Percentiles rank a stretch among this genome's conserved stretches.
Evolutionary conservation across 2,329 filamentous ascomycete genomes (phyloP).

Genomic region (Cercospora brassicicola): DNA sequence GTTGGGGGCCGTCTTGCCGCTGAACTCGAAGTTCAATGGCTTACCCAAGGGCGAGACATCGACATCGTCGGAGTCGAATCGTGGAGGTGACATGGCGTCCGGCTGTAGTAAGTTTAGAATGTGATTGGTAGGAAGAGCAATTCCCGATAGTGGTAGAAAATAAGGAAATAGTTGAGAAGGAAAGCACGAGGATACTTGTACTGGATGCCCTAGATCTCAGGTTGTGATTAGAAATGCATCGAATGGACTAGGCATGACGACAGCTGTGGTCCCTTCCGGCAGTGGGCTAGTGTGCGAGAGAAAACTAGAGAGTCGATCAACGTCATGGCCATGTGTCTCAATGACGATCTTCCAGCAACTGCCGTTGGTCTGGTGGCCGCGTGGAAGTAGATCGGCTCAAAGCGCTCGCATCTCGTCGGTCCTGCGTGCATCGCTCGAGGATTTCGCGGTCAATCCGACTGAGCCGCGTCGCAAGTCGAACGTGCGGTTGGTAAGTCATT

Average conservation of each 20-base stretch:
- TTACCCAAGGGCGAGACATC: conserved; percentile 45
- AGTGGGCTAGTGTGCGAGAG: neutral
- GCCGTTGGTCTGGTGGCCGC: neutral
- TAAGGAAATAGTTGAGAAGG: neutral
- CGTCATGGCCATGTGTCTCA: neutral
- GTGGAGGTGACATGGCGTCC: conserved; percentile 25
- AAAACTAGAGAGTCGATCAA: neutral
- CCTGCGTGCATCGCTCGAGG: neutral
- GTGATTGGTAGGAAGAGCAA: neutral
- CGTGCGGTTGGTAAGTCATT: neutral
- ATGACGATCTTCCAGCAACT: neutral
- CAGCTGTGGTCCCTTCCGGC: neutral
- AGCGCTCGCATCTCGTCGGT: neutral
- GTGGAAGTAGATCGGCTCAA: neutral
- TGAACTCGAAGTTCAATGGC: conserved; percentile 50
- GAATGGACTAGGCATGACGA: neutral
- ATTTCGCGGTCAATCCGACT: neutral
- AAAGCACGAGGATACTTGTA: neutral
- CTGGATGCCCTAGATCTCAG: neutral
- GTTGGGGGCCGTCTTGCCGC: conserved; percentile 59
- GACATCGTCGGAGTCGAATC: conserved; percentile 45
- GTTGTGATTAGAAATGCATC: neutral
- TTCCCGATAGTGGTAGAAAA: neutral
- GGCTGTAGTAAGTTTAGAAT: neutral
- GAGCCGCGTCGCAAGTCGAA: neutral